A percentile compares a stretch with the other conserved stretches of the same genome.
phyloP scores from a whole-genome alignment of 371 early-diverging fungal genomes.

The Mortierella sp. region DNA sequence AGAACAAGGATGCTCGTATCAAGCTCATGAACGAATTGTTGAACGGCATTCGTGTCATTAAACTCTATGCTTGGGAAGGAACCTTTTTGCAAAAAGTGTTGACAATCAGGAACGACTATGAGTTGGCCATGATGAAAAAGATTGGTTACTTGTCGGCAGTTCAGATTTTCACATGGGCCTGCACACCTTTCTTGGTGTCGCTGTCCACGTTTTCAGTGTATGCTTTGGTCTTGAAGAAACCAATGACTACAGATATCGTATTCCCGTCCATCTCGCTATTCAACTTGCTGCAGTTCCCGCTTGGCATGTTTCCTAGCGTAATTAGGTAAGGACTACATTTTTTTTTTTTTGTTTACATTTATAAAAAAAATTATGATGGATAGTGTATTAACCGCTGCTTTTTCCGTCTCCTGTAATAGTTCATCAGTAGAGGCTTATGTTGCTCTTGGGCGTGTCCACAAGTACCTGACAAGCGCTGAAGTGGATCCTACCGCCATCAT shows the following conservation, averaged over 20 bases:
- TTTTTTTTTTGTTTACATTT: background rate
- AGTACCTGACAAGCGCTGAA: slow-evolving; percentile 82
- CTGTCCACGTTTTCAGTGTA: slow-evolving; percentile 89
- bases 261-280: slow-evolving; percentile 94
- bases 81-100: slow-evolving; percentile 65
- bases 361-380: background rate
- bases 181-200: slow-evolving; percentile 91
- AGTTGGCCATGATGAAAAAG: slow-evolving; percentile 83
- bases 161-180: slow-evolving; percentile 78
- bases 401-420: slow-evolving; percentile 56
- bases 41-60: slow-evolving; percentile 94
- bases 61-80: slow-evolving; percentile 80
- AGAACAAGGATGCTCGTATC: slow-evolving; percentile 90
- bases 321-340: slow-evolving; percentile 30
- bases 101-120: slow-evolving; percentile 80
- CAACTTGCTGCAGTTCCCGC: slow-evolving; percentile 94
- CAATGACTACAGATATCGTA: slow-evolving; percentile 81
- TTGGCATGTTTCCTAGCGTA: slow-evolving; percentile 81
- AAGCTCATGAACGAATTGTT: slow-evolving; percentile 95
- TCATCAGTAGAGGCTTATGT: slow-evolving; percentile 87
- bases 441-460: slow-evolving; percentile 82
- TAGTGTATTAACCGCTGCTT: background rate
- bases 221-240: slow-evolving; percentile 64
- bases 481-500: slow-evolving; percentile 75
- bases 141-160: slow-evolving; percentile 75